phyloP scores from a whole-genome alignment of 2,329 filamentous ascomycete genomes.

The Sclerotinia subarctica region DNA sequence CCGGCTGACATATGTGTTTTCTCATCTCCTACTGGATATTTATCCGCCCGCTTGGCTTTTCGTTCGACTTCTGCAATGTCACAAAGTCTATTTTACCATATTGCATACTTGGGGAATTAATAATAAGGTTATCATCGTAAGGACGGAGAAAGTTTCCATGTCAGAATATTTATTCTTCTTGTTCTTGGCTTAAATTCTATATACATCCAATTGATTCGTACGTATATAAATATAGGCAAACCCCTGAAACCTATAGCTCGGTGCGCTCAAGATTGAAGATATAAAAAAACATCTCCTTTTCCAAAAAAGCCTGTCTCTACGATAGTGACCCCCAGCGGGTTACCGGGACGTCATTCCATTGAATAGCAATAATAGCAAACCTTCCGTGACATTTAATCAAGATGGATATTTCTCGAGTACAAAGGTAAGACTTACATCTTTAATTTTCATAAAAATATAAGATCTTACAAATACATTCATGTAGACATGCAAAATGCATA shows the following conservation, averaged over 20 bases:
- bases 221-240: background rate
- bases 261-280: background rate
- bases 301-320: background rate
- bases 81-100: background rate
- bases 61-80: background rate
- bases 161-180: too few relatives aligned
- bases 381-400: too few relatives aligned
- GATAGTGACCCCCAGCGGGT: background rate
- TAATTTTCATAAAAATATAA: background rate
- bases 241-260: background rate
- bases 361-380: background rate
- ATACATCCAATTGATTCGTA: background rate
- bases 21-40: background rate
- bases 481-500: background rate
- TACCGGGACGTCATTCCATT: background rate
- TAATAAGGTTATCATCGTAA: background rate
- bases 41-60: background rate
- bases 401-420: background rate
- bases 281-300: background rate
- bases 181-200: background rate
- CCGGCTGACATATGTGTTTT: conserved; percentile 14
- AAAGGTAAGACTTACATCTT: background rate
- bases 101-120: background rate
- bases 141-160: background rate
- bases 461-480: background rate